A percentile compares a stretch with the other conserved stretches of the same genome.
These are phyloP conservation scores for Besnoitia besnoiti DNA, from an alignment of 169 alveolate genomes.

Conservation along the genomic window DNA sequence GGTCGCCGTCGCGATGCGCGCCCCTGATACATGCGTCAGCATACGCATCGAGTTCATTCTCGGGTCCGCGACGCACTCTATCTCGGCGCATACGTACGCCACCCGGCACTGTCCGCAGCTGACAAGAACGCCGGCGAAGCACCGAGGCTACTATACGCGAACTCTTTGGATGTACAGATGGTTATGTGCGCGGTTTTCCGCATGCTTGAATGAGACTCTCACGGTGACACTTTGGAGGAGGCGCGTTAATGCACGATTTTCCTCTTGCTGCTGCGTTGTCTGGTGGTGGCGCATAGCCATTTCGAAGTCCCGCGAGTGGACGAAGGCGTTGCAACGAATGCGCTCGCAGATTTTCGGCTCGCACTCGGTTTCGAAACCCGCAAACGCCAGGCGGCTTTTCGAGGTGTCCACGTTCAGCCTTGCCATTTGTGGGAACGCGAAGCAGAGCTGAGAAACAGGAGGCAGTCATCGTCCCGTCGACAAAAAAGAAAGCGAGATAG, in stretches of 20 bases:
- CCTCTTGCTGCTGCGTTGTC: neutral
- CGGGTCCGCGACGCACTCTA: too few species aligned
- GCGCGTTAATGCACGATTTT: neutral
- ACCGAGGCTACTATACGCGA: too few species aligned
- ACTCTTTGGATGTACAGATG: neutral
- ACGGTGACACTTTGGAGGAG: neutral
- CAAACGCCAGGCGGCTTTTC: neutral
- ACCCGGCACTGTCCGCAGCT: too few species aligned
- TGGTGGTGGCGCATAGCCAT: conserved; percentile 7
- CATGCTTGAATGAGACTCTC: too few species aligned
- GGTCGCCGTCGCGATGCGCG: too few species aligned
- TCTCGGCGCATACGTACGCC: too few species aligned
- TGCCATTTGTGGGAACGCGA: conserved; percentile 16
- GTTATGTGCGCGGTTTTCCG: too few species aligned
- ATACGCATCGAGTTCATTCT: too few species aligned
- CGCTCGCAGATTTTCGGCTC: neutral
- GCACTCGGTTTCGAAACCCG: neutral
- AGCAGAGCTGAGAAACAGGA: neutral
- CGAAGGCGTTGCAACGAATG: conserved; percentile 4
- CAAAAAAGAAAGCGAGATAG: too few species aligned
- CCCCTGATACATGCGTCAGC: too few species aligned
- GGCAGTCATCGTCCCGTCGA: too few species aligned
- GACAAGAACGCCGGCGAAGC: too few species aligned
- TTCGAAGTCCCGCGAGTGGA: conserved; percentile 14
- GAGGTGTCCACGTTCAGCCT: neutral